Evolutionary conservation across 2,329 filamentous ascomycete species (phyloP), one percentile per base, ranked within the genome.

Genomic region (Huntiella omanensis): DNA sequence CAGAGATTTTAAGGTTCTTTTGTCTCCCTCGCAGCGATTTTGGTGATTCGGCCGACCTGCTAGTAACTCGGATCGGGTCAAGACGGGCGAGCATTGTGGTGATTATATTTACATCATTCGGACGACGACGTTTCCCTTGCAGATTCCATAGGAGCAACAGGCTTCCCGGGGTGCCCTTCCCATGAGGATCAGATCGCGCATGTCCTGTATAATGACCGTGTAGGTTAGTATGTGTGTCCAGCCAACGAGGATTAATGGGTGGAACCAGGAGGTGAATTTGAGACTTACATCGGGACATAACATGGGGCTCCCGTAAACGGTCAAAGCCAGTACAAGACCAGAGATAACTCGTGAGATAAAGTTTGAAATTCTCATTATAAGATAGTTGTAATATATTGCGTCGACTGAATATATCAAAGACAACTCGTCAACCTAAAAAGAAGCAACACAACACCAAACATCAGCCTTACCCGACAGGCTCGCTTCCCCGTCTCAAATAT

Each of bases 101-200:
- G 22, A 28, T 28, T 28, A 28, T 17, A 53, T 53, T 54, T 55
- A 61, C 45, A 59, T 61, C 55, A 69, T 67, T 7, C 62, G 61
- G 44, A 69, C 54, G 38, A 71, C 65, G 41, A 71, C 65, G 49
- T 69, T 64, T 45, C 64, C 64, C 47, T 67, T 66, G 57, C 69
- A 73, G 33, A 59, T 59, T 43, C 70, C 69, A 51, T 72, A 71
- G n/a, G 65, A 66, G 55, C 70, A 73, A 56, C 70, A 73, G 10
- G 58, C 64, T 22, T 69, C 64, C n/a, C 67, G 62, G 15, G 62
- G 60, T 49, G 68, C 59, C 22, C 63, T 56, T 45, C 69, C 68
- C 22, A 58, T 64, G 40, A 73, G 62, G 35, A 73, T 73, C 11
- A 57, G 54, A 51, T 66, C 64, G 45, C 61, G 42, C 11, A 50